A percentile compares a stretch with the other conserved stretches of the same genome.
phyloP scores from a whole-genome alignment of 352 stramenopile species.

The Blastocystis sp. region DNA sequence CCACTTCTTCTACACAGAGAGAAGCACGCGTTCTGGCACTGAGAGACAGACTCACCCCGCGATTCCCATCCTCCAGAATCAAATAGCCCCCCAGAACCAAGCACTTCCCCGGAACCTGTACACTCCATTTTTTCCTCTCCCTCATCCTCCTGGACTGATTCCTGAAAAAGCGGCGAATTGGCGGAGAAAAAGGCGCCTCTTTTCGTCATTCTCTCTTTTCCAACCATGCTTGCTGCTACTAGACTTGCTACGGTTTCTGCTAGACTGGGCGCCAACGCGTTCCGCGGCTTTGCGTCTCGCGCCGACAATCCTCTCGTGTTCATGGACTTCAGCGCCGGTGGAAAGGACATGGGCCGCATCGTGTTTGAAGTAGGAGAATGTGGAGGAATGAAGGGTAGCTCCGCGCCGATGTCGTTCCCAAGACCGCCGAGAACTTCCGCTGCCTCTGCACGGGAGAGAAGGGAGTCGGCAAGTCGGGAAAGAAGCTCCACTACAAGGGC shows the following conservation, averaged over 20 bases:
- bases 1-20: neutral
- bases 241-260: neutral
- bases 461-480: constrained; percentile 83
- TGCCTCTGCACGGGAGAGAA: constrained; percentile 94
- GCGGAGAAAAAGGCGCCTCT: too few relatives aligned
- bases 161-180: too few relatives aligned
- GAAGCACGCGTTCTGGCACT: neutral
- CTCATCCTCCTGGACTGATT: too few relatives aligned
- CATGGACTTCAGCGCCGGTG: constrained; percentile 94
- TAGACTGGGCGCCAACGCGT: neutral
- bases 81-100: constrained; percentile 11
- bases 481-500: constrained; percentile 93
- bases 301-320: constrained; percentile 86
- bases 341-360: constrained; percentile 84
- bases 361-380: constrained; percentile 81
- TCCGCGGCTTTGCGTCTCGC: constrained; percentile 40
- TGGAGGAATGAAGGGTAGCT: constrained; percentile 72
- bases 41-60: neutral
- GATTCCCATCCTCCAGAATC: constrained; percentile 33
- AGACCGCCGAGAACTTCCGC: constrained; percentile 96
- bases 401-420: constrained; percentile 88
- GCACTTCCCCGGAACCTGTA: constrained; percentile 4
- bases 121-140: too few relatives aligned
- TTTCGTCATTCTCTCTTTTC: neutral
- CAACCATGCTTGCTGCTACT: neutral